Percentiles rank a stretch among this genome's conserved stretches.
Conservation (phyloP, 345 rosid species). For the Diplotaxis tenuifolia region DNA sequence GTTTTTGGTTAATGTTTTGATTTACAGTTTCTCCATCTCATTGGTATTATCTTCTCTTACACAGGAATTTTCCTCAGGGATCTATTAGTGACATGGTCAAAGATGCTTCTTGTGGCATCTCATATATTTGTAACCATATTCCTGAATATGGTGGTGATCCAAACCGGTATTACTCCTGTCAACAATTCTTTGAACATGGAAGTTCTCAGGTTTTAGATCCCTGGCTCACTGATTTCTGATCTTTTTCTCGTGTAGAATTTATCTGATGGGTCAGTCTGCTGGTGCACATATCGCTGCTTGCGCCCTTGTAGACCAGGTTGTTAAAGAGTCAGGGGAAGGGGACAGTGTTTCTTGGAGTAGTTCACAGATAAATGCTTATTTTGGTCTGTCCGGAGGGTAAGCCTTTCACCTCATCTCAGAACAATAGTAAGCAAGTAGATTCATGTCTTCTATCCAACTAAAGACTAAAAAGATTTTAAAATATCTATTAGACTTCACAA, state of each 20-base stretch:
- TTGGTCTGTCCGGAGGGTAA: constrained; percentile 97
- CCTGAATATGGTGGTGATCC: constrained; percentile 95
- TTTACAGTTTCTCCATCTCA: neutral
- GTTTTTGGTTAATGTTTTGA: neutral
- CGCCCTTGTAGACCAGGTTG: constrained; percentile 82
- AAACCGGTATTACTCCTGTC: constrained; percentile 48
- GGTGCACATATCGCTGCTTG: constrained; percentile 98
- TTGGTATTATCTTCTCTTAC: constrained; percentile 3
- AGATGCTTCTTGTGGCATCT: constrained; percentile 91
- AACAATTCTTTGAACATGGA: neutral
- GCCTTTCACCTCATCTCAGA: constrained; percentile 19
- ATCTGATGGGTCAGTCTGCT: constrained; percentile 98
- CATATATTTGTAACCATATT: constrained; percentile 76
- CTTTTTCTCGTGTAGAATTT: constrained; percentile 53
- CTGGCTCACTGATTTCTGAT: constrained; percentile 16
- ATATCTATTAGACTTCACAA: neutral
- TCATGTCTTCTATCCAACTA: constrained; percentile 9
- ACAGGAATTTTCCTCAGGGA: constrained; percentile 93
- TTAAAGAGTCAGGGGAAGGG: constrained; percentile 78
- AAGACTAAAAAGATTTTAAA: neutral
- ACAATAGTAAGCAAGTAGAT: neutral
- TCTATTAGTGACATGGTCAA: constrained; percentile 89
- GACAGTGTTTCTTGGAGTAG: constrained; percentile 78
- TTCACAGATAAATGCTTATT: constrained; percentile 78
- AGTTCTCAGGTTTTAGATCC: neutral